These are phyloP conservation scores for Cryptosporidium parvum DNA, from an alignment of 169 alveolate genomes.

Conservation along the genomic window DNA sequence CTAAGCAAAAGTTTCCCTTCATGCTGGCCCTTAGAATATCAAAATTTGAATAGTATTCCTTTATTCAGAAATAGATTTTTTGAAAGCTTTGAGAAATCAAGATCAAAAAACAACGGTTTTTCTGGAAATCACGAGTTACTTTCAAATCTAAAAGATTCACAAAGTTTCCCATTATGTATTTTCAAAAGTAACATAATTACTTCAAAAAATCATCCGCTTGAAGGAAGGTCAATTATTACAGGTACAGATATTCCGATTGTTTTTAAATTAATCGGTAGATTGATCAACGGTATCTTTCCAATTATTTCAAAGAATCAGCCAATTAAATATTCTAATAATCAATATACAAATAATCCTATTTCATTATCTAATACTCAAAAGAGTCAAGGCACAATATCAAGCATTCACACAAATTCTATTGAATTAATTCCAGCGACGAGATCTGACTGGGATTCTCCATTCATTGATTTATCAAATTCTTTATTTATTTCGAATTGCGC, in stretches of 20 bases:
- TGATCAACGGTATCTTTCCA: slow-evolving; percentile 25
- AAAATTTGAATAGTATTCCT: slow-evolving; percentile 4
- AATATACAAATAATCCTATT: not conserved
- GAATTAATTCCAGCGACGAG: slow-evolving; percentile 52
- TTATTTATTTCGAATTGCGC: not conserved
- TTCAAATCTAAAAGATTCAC: slow-evolving; percentile 4
- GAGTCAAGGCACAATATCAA: not conserved
- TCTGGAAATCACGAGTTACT: not conserved
- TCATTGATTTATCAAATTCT: slow-evolving; percentile 36
- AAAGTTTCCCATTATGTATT: slow-evolving; percentile 52
- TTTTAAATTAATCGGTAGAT: not conserved
- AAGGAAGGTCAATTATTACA: slow-evolving; percentile 39
- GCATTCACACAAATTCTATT: not conserved
- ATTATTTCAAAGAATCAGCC: slow-evolving; percentile 12
- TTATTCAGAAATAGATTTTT: slow-evolving; percentile 32
- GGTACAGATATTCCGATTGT: slow-evolving; percentile 37
- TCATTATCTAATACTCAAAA: slow-evolving; percentile 1
- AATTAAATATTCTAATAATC: not conserved
- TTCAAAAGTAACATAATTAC: slow-evolving; percentile 9
- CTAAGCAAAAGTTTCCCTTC: slow-evolving; percentile 22
- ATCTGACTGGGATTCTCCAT: slow-evolving; percentile 51
- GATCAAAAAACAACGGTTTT: slow-evolving; percentile 9
- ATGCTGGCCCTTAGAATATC: slow-evolving; percentile 66
- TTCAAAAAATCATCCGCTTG: slow-evolving; percentile 50
- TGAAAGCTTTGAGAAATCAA: slow-evolving; percentile 47